A percentile compares a stretch with the other conserved stretches of the same genome.
These are phyloP conservation scores for Sicyos edulis DNA, from an alignment of 306 rosid species.

Conservation along the genomic window DNA sequence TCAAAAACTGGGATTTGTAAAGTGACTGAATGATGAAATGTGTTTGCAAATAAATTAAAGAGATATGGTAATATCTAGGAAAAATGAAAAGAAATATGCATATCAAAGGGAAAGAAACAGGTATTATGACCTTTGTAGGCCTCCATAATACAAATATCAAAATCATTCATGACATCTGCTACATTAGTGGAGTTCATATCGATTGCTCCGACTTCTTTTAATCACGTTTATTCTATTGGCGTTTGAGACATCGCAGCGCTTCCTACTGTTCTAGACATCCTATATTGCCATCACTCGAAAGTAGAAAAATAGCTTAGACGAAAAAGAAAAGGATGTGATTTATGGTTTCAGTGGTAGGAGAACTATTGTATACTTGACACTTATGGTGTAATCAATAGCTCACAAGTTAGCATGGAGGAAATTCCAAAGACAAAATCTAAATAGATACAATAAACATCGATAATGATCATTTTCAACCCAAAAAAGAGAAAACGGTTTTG, in stretches of 20 bases:
- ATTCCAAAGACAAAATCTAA: not conserved
- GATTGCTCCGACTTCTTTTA: not conserved
- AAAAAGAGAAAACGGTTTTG: slow-evolving; percentile 20
- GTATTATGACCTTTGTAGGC: slow-evolving; percentile 2
- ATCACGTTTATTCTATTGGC: not conserved
- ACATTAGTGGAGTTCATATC: not conserved
- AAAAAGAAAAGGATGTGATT: not conserved
- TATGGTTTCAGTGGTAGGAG: slow-evolving; percentile 3
- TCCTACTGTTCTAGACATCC: not conserved
- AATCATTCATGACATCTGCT: not conserved
- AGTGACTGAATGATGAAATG: slow-evolving; percentile 16
- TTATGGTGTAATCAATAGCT: slow-evolving; percentile 10
- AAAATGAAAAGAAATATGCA: not conserved
- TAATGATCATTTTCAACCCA: slow-evolving; percentile 29
- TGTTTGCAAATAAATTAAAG: not conserved
- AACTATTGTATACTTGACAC: not conserved
- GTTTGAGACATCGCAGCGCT: not conserved
- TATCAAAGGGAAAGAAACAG: not conserved
- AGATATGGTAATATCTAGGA: not conserved
- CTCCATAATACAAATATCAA: slow-evolving; percentile 1
- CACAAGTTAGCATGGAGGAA: slow-evolving; percentile 3
- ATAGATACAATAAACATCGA: slow-evolving; percentile 28
- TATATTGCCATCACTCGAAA: not conserved
- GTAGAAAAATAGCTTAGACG: not conserved
- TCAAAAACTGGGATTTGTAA: not conserved